A percentile compares a stretch with the other conserved stretches of the same genome.
Conservation (phyloP, 2,329 filamentous ascomycete species). For the Sordariomycetes sp. region DNA sequence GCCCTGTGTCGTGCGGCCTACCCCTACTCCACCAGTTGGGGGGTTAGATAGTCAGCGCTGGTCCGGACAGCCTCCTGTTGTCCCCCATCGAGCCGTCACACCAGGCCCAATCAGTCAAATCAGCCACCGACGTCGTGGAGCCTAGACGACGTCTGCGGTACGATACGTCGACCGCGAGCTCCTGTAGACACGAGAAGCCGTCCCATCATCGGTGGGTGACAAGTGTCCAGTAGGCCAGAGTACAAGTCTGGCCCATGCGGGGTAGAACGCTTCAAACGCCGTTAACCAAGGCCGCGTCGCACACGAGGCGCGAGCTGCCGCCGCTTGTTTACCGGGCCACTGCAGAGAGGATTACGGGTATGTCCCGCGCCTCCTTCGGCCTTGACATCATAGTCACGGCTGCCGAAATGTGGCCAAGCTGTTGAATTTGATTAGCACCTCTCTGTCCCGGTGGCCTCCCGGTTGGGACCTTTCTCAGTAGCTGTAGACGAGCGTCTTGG, state of each 20-base stretch:
- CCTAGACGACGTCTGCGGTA: not conserved
- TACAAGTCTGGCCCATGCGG: not conserved
- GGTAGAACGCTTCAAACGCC: not conserved
- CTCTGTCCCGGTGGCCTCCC: not conserved
- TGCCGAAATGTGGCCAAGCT: not conserved
- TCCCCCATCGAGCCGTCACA: not conserved
- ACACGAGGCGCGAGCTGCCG: not conserved
- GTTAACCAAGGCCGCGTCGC: not conserved
- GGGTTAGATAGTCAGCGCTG: not conserved
- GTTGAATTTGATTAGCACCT: not conserved
- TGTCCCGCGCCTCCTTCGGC: not conserved
- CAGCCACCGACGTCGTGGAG: not conserved
- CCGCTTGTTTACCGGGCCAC: not conserved
- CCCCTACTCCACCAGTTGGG: not conserved
- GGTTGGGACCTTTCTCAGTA: not conserved
- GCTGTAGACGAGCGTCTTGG: not conserved
- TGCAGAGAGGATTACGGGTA: not conserved
- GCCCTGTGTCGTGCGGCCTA: not conserved
- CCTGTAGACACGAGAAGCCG: too few species aligned
- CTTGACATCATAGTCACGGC: not conserved
- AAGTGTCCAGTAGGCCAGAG: not conserved
- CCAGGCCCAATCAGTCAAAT: not conserved
- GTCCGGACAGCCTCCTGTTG: not conserved
- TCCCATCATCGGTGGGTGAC: not conserved
- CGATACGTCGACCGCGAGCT: not conserved